phyloP scores from a whole-genome alignment of 352 stramenopile species.

The Pythium aristosporum region DNA sequence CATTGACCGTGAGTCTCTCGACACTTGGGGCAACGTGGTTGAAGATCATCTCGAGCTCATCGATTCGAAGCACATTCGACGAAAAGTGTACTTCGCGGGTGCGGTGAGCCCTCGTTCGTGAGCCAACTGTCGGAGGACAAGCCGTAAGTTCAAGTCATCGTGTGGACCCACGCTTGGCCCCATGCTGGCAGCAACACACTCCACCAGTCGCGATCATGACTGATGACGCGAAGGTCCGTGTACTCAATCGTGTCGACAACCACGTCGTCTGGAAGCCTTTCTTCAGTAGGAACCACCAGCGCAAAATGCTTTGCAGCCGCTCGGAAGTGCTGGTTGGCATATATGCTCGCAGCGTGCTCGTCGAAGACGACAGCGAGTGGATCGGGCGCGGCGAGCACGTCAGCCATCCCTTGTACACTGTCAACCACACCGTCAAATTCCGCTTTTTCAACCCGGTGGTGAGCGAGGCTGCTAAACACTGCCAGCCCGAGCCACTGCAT shows the following conservation, averaged over 20 bases:
- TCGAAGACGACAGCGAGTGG: background rate
- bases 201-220: background rate
- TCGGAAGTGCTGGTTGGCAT: background rate
- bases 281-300: background rate
- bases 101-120: background rate
- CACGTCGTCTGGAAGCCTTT: background rate
- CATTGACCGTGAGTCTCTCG: too few relatives aligned
- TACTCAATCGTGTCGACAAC: background rate
- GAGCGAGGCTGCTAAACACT: background rate
- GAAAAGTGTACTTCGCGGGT: background rate
- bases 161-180: constrained; percentile 1
- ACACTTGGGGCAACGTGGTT: too few relatives aligned
- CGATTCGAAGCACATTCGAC: background rate
- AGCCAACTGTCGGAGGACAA: background rate
- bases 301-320: background rate
- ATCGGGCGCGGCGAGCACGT: background rate
- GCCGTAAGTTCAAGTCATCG: background rate
- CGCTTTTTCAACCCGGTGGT: background rate
- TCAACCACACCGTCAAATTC: background rate
- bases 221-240: background rate
- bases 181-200: constrained; percentile 4
- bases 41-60: too few relatives aligned
- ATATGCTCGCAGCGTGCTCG: background rate
- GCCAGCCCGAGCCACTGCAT: background rate
- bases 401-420: background rate